phyloP scores from a whole-genome alignment of 768 basidiomycete species.

The Termitomyces sp. region DNA sequence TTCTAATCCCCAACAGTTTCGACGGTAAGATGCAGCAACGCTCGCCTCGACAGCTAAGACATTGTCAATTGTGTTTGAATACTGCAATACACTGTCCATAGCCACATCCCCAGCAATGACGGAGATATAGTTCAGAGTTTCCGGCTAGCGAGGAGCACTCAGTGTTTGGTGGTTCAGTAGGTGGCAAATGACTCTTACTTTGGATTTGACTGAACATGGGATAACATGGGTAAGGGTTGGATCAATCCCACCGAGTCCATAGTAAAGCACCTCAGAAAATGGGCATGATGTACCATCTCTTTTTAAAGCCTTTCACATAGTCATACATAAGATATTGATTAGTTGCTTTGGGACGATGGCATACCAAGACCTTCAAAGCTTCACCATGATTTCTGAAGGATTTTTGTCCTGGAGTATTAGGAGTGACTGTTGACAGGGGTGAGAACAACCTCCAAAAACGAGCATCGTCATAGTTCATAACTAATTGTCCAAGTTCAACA shows the following conservation, averaged over 20 bases:
- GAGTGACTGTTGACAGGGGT: background rate
- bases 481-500: background rate
- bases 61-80: slow-evolving; percentile 9
- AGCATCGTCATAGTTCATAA: slow-evolving; percentile 5
- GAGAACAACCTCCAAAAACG: slow-evolving; percentile 2
- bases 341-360: background rate
- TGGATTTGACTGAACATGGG: slow-evolving; percentile 10
- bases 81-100: slow-evolving; percentile 2
- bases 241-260: slow-evolving; percentile 1
- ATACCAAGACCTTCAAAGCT: slow-evolving; percentile 7
- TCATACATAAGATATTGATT: background rate
- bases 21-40: slow-evolving; percentile 9
- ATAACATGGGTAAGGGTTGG: slow-evolving; percentile 13
- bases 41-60: slow-evolving; percentile 7
- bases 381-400: background rate
- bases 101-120: slow-evolving; percentile 6
- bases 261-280: slow-evolving; percentile 10
- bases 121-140: slow-evolving; percentile 10
- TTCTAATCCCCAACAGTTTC: slow-evolving; percentile 14
- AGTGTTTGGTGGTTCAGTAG: background rate
- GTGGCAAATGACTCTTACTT: background rate
- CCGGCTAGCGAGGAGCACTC: background rate
- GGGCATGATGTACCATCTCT: slow-evolving; percentile 17
- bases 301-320: slow-evolving; percentile 9
- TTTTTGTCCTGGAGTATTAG: background rate